These are phyloP conservation scores for Polytrichum formosum DNA, from an alignment of 225 moss, liverwort and hornwort species.

Conservation along the genomic window DNA sequence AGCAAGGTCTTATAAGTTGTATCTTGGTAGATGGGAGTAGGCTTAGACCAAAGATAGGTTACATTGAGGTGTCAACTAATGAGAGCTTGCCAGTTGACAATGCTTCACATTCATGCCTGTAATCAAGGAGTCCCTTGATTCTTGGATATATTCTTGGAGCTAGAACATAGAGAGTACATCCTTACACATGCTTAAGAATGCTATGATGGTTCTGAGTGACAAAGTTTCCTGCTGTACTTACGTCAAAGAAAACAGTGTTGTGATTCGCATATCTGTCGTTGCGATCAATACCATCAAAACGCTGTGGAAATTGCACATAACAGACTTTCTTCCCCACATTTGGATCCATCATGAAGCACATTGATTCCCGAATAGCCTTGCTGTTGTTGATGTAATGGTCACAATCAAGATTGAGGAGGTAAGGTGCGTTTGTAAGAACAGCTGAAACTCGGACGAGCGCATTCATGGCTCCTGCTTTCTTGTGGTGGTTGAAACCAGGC, in stretches of 20 bases:
- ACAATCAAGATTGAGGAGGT: conserved; percentile 85
- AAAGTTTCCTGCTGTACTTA: conserved; percentile 14
- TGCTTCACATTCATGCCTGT: too few relatives aligned
- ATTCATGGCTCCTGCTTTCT: conserved; percentile 96
- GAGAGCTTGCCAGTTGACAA: too few relatives aligned
- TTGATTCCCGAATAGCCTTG: conserved; percentile 80
- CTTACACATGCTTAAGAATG: too few relatives aligned
- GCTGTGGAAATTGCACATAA: conserved; percentile 92
- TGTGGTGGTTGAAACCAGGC: conserved; percentile 90
- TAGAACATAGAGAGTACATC: too few relatives aligned
- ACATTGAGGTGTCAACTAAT: too few relatives aligned
- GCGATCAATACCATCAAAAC: conserved; percentile 92
- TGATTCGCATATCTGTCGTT: conserved; percentile 96
- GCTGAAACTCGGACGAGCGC: conserved; percentile 81
- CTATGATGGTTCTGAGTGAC: too few relatives aligned
- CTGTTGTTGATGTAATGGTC: conserved; percentile 99
- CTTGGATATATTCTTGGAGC: too few relatives aligned
- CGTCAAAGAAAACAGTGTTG: conserved; percentile 94
- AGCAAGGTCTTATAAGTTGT: too few relatives aligned
- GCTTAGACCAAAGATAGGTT: too few relatives aligned
- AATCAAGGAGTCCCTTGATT: too few relatives aligned
- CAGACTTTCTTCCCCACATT: conserved; percentile 67
- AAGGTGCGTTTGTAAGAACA: conserved; percentile 86
- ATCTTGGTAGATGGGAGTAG: too few relatives aligned
- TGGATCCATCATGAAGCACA: conserved; percentile 96